phyloP scores from a whole-genome alignment of 148 eudicot genomes.

The Rhododendron kiyosumense region DNA sequence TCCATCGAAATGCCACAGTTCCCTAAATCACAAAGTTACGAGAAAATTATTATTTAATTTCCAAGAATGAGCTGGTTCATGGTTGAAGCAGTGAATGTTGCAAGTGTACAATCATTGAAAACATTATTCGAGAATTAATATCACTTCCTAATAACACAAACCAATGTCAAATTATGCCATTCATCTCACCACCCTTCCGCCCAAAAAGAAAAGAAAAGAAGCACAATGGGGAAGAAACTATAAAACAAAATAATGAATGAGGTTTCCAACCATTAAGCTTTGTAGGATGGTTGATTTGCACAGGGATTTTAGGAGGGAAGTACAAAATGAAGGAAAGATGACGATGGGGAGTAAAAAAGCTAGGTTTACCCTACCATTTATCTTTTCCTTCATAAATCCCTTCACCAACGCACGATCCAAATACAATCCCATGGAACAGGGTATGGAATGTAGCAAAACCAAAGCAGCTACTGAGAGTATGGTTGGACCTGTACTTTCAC shows the following conservation, averaged over 20 bases:
- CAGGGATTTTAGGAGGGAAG: background rate
- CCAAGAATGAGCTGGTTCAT: background rate
- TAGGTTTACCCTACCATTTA: background rate
- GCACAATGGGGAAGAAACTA: background rate
- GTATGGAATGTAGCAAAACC: background rate
- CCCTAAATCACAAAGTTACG: background rate
- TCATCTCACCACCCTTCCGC: background rate
- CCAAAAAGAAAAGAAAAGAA: background rate
- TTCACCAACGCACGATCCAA: background rate
- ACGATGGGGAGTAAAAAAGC: background rate
- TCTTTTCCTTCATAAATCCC: background rate
- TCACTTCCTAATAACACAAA: background rate
- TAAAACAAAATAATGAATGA: background rate
- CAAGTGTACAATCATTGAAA: background rate
- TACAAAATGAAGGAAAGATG: background rate
- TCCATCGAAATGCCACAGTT: background rate
- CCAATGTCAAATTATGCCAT: background rate
- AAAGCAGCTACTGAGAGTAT: background rate
- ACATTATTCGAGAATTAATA: background rate
- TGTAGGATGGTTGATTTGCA: background rate
- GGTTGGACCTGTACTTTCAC: background rate
- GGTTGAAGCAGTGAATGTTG: background rate
- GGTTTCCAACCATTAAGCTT: background rate
- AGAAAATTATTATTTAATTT: background rate
- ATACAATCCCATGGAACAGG: background rate